Base-by-base conservation (phyloP, 805 yeast species). In the Wickerhamiella parazyma region DNA sequence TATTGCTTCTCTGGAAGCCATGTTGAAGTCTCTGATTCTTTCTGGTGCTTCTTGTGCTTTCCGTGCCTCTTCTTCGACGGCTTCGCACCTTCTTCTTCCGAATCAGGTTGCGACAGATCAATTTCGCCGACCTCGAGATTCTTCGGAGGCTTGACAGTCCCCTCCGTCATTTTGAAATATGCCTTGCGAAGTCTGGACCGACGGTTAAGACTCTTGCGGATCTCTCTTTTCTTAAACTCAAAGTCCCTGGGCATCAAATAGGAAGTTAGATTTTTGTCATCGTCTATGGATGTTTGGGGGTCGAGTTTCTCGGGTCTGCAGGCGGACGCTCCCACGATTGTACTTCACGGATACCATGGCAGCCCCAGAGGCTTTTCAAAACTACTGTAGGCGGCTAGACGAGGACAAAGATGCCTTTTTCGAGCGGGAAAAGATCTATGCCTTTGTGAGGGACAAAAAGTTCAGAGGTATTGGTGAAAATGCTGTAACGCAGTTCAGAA, bases 161-260 rank as follows among this genome's bases (percentile, higher is more conserved):
- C 8, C 8, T 21, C 81, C 33, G 85, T 59, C 43, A 84, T 66
- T 59, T 86, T 85, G 67, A 83, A 77, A 56, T 87, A 87, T 40
- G 74, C 76, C 60, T 78, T 82, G 65, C 84, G 75, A 51, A 87
- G 70, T 54, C 91, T 71, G 11, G 95, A 83, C 48, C 85, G 73
- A 55, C 85, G 93, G 0, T 74, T 71, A 50, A 87, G 70, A 10
- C 91, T 79, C 55, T 71, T 73, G 54, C 80, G 78, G 54, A 87
- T 87, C 48, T 85, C 95, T 44, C 64, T 67, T 49, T 64, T 61
- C 51, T 67, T 66, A 45, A 62, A 20, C 37, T 54, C 50, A 33
- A 51, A 50, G 29, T 47, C 45, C 21, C 53, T 49, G 11, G 44
- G 38, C 47, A 45, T 45, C 17, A 10, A 28, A n/a, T 14, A 11